Evolutionary conservation across 768 basidiomycete species (phyloP), one percentile per base, ranked within the genome.

Genomic region (Leccinum variicolor): DNA sequence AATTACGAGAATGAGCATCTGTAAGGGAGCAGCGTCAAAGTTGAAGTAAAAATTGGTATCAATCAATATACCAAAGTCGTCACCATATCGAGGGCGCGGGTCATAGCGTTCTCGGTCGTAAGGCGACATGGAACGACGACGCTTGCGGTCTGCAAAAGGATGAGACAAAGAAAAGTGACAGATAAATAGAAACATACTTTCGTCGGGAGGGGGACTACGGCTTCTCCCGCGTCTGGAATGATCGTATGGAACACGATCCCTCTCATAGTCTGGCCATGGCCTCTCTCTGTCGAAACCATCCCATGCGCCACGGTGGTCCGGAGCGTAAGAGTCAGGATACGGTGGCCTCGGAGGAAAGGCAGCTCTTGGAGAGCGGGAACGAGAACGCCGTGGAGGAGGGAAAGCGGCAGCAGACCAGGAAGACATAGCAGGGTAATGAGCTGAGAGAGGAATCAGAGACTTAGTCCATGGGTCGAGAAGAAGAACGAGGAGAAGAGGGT

Each of bases 31-130:
- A 29, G 62, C 33, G 36, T 69, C 56, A 49, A 55, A 54, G 23
- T 45, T 14, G 50, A 15, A 47, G 5, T 43, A 25, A 48, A 50
- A 52, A 46, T 23, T 9, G 8, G 45, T 43, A 13, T 43, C 3
- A 57, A 54, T 56, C 52, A 59, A 66, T 79, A 75, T 79, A 92
- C 91, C 90, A 71, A 86, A 87, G 65, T 92, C 89, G 52, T 94
- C 92, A 57, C 75, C 84, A 67, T 90, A 91, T 52, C 91, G 82
- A 34, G 90, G 90, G 50, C 92, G 81, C 52, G 91, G 87, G 58
- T 92, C 91, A 67, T 86, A 92, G 46, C 91, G 77, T 56, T 91
- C 90, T 57, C 91, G 80, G 67, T 93, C 92, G 64, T 88, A 91
- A 13, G 92, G 92, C 23, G 80, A 73, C 59, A 74, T 62, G 19